Conservation (phyloP, 495 filamentous ascomycete species). For the Lineolata rhizophorae region DNA sequence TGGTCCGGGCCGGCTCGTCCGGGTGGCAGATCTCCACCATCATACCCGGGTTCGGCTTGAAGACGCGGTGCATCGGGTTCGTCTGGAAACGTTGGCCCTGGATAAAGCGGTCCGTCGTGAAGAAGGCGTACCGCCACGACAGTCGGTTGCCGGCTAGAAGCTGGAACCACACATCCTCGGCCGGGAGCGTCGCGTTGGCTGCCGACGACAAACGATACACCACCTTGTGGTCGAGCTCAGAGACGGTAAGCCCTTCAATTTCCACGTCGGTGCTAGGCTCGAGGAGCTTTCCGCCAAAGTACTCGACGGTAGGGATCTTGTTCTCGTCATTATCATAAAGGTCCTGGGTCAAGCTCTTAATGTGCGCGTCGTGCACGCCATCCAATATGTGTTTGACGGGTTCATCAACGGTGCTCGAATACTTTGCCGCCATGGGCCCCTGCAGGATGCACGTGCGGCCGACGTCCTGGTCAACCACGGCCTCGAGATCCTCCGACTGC, state of each 20-base stretch:
- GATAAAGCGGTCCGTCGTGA: constrained; percentile 82
- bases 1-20: constrained; percentile 53
- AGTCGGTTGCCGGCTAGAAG: constrained; percentile 67
- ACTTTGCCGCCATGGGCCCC: constrained; percentile 80
- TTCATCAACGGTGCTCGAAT: constrained; percentile 73
- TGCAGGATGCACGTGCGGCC: constrained; percentile 88
- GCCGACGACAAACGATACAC: constrained; percentile 60
- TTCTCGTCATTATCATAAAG: constrained; percentile 52
- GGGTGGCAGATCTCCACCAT: constrained; percentile 72
- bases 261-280: constrained; percentile 30
- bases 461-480: constrained; percentile 88
- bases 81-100: constrained; percentile 94
- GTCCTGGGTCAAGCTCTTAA: constrained; percentile 53
- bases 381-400: constrained; percentile 86
- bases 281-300: constrained; percentile 69
- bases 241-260: constrained; percentile 61
- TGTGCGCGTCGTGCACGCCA: constrained; percentile 70
- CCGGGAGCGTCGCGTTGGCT: constrained; percentile 48
- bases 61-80: constrained; percentile 81
- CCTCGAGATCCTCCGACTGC: constrained; percentile 94
- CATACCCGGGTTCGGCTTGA: constrained; percentile 65
- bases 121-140: constrained; percentile 94
- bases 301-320: constrained; percentile 68
- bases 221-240: constrained; percentile 48
- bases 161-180: constrained; percentile 59